Conservation (phyloP, 495 filamentous ascomycete genomes). For the Cercophora scortea region DNA sequence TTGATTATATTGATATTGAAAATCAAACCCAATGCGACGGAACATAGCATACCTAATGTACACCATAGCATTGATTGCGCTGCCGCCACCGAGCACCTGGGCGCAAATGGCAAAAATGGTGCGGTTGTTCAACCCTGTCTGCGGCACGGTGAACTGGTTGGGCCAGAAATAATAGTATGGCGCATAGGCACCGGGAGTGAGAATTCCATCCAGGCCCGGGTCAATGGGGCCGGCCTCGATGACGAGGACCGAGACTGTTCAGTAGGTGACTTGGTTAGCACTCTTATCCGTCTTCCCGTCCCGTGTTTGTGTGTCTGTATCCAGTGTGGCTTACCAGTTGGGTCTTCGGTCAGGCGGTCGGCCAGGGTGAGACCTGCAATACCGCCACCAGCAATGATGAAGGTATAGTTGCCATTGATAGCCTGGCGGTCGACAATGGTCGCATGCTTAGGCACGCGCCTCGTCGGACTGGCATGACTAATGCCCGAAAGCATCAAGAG, state of each 20-base stretch:
- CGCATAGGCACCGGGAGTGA: slow-evolving; percentile 17
- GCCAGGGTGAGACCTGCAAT: slow-evolving; percentile 41
- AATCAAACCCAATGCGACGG: neutral
- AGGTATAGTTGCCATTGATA: slow-evolving; percentile 30
- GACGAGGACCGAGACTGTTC: slow-evolving; percentile 30
- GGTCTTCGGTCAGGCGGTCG: slow-evolving; percentile 38
- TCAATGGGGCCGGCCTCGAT: slow-evolving; percentile 35
- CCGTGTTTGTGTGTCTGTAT: neutral
- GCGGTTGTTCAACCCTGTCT: slow-evolving; percentile 19
- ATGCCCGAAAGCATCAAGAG: neutral
- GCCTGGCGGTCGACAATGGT: slow-evolving; percentile 11
- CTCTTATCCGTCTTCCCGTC: neutral
- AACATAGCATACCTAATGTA: slow-evolving; percentile 19
- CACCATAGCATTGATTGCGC: slow-evolving; percentile 36
- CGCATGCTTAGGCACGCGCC: slow-evolving; percentile 15
- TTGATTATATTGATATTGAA: neutral
- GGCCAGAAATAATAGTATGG: slow-evolving; percentile 23
- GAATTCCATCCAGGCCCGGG: slow-evolving; percentile 17
- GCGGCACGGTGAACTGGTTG: slow-evolving; percentile 11
- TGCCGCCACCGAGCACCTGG: slow-evolving; percentile 35
- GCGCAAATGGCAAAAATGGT: slow-evolving; percentile 11
- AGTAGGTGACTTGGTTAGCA: neutral
- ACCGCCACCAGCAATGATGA: slow-evolving; percentile 42
- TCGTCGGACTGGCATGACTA: neutral
- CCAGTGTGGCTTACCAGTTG: slow-evolving; percentile 28